Evolutionary conservation across 2,329 filamentous ascomycete species (phyloP).

Genomic region (Phoma sp.): DNA sequence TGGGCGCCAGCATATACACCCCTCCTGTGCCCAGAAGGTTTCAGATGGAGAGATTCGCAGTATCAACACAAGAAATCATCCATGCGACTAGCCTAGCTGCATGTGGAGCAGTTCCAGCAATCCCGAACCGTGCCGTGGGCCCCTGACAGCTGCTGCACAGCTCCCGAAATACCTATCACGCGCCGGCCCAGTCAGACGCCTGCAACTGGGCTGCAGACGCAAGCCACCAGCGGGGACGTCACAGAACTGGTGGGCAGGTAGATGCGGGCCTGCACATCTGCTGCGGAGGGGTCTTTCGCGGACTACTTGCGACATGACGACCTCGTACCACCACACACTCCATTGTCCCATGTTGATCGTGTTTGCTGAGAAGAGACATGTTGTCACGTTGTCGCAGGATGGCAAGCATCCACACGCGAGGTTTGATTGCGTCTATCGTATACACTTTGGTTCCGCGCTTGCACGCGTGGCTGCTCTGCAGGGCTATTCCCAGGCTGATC

Average conservation of each 20-base stretch:
- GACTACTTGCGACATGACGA: conserved; percentile 3
- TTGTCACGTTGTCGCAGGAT: background rate
- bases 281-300: conserved; percentile 11
- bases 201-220: conserved; percentile 18
- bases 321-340: conserved; percentile 15
- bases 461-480: conserved; percentile 27
- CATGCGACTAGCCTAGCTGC: conserved; percentile 10
- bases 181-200: conserved; percentile 28
- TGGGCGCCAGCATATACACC: conserved; percentile 24
- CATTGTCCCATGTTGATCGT: background rate
- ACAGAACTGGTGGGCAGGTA: conserved; percentile 23
- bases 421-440: conserved; percentile 14
- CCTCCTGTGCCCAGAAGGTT: conserved; percentile 29
- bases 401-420: conserved; percentile 5
- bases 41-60: conserved; percentile 20
- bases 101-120: conserved; percentile 7
- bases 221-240: conserved; percentile 26
- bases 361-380: background rate
- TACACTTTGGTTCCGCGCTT: conserved; percentile 23
- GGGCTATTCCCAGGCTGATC: conserved; percentile 31
- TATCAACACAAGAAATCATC: conserved; percentile 14
- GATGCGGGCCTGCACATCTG: conserved; percentile 9
- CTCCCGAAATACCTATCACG: conserved; percentile 31
- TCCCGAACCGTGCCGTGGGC: conserved; percentile 17
- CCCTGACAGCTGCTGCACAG: conserved; percentile 23